phyloP scores from a whole-genome alignment of 2,329 filamentous ascomycete genomes.

The Xylaria sp. region DNA sequence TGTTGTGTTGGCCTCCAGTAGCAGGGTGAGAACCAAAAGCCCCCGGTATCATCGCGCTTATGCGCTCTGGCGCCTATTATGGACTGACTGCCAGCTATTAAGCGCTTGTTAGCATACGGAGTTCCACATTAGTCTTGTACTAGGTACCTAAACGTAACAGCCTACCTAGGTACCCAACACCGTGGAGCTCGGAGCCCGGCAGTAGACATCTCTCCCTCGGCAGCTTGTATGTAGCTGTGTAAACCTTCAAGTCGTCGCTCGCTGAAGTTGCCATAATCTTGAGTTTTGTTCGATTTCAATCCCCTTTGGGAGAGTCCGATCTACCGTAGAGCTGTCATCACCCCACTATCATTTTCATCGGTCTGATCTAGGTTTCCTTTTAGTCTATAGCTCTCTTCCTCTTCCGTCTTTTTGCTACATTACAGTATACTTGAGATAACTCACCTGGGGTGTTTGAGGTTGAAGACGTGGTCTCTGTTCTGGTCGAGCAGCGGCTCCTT shows the following conservation, averaged over 20 bases:
- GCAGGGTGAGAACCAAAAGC: not conserved
- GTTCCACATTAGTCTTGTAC: conserved; percentile 4
- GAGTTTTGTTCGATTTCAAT: not conserved
- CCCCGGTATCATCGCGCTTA: conserved; percentile 42
- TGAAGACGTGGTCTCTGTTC: not conserved
- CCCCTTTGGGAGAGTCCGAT: not conserved
- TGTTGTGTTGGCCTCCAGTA: conserved; percentile 29
- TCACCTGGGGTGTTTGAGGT: not conserved
- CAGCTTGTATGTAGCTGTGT: not conserved
- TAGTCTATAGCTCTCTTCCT: not conserved
- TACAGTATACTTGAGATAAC: not conserved
- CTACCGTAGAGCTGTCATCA: not conserved
- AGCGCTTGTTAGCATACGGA: conserved; percentile 28
- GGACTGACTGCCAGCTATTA: conserved; percentile 31
- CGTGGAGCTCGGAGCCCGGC: conserved; percentile 15
- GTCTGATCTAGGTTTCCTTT: not conserved
- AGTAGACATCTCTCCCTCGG: conserved; percentile 7
- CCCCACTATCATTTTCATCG: not conserved
- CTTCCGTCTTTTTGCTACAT: not conserved
- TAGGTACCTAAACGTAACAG: too few relatives aligned
- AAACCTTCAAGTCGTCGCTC: not conserved
- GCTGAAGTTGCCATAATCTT: not conserved
- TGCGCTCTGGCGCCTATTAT: conserved; percentile 34
- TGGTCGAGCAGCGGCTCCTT: not conserved
- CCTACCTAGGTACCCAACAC: not conserved